phyloP scores from a whole-genome alignment of 2,329 filamentous ascomycete species.

The Beauveria sp. region DNA sequence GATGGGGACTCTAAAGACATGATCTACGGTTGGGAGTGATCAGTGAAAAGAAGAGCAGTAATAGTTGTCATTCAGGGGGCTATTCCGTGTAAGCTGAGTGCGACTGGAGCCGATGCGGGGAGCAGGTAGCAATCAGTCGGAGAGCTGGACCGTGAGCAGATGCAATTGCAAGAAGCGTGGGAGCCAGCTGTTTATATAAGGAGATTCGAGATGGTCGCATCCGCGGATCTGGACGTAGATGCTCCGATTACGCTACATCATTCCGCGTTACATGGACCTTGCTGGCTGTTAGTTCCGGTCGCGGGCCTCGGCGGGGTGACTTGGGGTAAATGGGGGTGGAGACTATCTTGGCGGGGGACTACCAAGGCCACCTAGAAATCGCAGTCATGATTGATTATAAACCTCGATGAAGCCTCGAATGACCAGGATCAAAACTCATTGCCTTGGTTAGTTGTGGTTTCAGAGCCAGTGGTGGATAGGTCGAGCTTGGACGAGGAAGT shows the following conservation, averaged over 20 bases:
- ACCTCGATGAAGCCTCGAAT: neutral
- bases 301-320: neutral
- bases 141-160: neutral
- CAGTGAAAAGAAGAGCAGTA: neutral
- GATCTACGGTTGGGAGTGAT: neutral
- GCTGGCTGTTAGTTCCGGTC: neutral
- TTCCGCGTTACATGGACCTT: neutral
- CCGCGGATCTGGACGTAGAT: neutral
- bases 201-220: neutral
- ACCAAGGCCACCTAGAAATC: neutral
- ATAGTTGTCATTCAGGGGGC: neutral
- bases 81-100: neutral
- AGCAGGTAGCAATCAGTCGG: neutral
- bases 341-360: neutral
- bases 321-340: neutral
- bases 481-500: neutral
- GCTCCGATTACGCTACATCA: conserved; percentile 1
- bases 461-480: neutral
- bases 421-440: neutral
- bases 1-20: conserved; percentile 8
- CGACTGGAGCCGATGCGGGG: neutral
- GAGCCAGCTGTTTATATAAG: neutral
- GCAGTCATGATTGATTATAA: neutral
- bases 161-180: neutral
- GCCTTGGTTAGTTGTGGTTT: neutral